phyloP scores from a whole-genome alignment of 2,329 filamentous ascomycete species.

The Monosporascus sp. region DNA sequence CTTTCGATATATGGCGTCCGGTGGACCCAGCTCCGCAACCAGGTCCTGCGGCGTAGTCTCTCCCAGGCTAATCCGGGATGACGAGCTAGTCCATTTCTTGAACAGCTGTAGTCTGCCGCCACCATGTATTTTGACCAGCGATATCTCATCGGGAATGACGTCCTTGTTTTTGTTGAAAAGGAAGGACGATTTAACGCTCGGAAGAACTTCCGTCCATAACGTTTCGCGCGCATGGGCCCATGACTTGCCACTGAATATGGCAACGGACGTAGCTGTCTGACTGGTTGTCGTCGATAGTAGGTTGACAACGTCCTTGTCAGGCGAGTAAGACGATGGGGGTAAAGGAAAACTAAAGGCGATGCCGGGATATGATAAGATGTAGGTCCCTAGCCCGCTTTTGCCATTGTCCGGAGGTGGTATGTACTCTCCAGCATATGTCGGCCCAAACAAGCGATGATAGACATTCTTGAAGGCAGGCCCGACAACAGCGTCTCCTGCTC shows the following conservation, averaged over 20 bases:
- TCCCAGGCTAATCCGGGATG: conserved; percentile 69
- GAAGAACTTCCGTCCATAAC: conserved; percentile 70
- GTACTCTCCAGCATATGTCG: conserved; percentile 92
- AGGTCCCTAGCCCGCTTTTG: conserved; percentile 58
- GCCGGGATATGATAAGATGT: conserved; percentile 90
- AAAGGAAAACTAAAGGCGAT: conserved; percentile 90
- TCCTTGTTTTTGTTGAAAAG: conserved; percentile 69
- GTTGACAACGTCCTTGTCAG: conserved; percentile 75
- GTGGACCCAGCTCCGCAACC: conserved; percentile 83
- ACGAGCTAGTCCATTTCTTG: conserved; percentile 61
- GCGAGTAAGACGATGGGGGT: conserved; percentile 67
- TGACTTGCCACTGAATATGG: conserved; percentile 82
- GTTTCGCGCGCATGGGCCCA: conserved; percentile 78
- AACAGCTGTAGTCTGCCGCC: conserved; percentile 74
- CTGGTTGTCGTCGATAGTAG: conserved; percentile 75
- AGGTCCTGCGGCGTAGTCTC: conserved; percentile 90
- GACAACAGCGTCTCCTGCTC: conserved; percentile 24
- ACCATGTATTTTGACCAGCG: conserved; percentile 71
- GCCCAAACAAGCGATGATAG: conserved; percentile 88
- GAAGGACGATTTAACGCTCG: conserved; percentile 67
- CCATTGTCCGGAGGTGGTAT: conserved; percentile 53
- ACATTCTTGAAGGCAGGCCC: conserved; percentile 83
- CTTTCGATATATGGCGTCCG: conserved; percentile 90
- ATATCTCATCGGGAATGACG: conserved; percentile 81
- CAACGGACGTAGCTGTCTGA: conserved; percentile 77